A percentile compares a stretch with the other conserved stretches of the same genome.
Evolutionary conservation across 2,329 filamentous ascomycete species (phyloP).

Genomic region (Cadophora sp.): DNA sequence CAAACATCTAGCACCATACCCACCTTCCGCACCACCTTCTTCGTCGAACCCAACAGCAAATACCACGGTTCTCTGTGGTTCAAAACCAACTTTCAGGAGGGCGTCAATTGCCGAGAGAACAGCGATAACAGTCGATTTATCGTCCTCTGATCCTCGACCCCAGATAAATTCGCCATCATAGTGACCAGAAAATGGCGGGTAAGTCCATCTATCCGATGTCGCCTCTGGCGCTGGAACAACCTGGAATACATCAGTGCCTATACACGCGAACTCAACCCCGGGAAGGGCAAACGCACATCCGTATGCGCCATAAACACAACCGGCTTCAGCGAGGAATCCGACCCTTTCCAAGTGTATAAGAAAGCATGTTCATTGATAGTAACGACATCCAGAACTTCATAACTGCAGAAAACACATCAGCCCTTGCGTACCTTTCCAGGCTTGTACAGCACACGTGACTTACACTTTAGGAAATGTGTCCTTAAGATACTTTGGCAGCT

Average conservation of each 20-base stretch:
- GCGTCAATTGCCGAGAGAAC: conserved; percentile 61
- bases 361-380: conserved; percentile 68
- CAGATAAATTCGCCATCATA: conserved; percentile 62
- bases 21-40: conserved; percentile 61
- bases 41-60: conserved; percentile 71
- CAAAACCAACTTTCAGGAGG: conserved; percentile 57
- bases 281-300: conserved; percentile 44
- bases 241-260: not conserved
- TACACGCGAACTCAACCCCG: not conserved
- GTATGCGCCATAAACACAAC: conserved; percentile 62
- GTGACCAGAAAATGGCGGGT: conserved; percentile 59
- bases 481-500: conserved; percentile 55
- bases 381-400: conserved; percentile 30
- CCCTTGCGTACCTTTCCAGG: too few species aligned
- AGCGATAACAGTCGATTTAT: conserved; percentile 62
- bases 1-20: conserved; percentile 59
- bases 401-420: conserved; percentile 19
- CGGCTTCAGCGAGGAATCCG: conserved; percentile 58
- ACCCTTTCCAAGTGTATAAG: conserved; percentile 64
- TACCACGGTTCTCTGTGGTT: conserved; percentile 62
- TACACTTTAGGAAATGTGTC: conserved; percentile 58
- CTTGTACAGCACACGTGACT: conserved; percentile 43
- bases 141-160: conserved; percentile 61
- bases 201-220: conserved; percentile 55
- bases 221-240: conserved; percentile 57